A percentile compares a stretch with the other conserved stretches of the same genome.
These are phyloP conservation scores for Pythium phragmiticola DNA, from an alignment of 352 stramenopile genomes.

Conservation along the genomic window DNA sequence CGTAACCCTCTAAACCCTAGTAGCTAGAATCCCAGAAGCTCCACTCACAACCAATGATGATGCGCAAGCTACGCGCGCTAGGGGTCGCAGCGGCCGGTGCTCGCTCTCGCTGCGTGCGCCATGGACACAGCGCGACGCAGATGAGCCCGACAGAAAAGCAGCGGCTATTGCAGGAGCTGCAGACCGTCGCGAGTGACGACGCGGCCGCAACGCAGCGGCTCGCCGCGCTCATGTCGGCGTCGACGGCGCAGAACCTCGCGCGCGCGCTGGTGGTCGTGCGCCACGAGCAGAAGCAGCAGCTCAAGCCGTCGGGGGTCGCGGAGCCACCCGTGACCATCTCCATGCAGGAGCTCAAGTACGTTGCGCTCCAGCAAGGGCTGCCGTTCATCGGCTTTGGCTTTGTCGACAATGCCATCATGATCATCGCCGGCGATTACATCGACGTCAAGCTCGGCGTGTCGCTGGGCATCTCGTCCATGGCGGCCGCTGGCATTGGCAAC, in stretches of 20 bases:
- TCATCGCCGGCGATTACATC: slow-evolving; percentile 86
- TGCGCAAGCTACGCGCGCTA: neutral
- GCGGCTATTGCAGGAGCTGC: slow-evolving; percentile 42
- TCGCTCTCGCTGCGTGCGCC: neutral
- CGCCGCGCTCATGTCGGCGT: slow-evolving; percentile 42
- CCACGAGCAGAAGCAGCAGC: slow-evolving; percentile 16
- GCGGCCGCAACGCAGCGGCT: slow-evolving; percentile 34
- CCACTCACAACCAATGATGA: neutral
- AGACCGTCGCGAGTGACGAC: slow-evolving; percentile 30
- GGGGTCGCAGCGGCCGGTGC: neutral
- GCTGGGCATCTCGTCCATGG: slow-evolving; percentile 88
- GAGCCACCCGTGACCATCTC: slow-evolving; percentile 28
- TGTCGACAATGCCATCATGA: slow-evolving; percentile 97
- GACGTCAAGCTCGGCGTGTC: slow-evolving; percentile 78
- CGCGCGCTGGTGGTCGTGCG: slow-evolving; percentile 37
- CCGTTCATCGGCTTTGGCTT: slow-evolving; percentile 98
- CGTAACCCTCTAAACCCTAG: neutral
- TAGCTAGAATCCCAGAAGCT: neutral
- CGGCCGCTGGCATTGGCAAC: slow-evolving; percentile 83
- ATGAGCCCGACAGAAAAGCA: slow-evolving; percentile 32
- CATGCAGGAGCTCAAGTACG: slow-evolving; percentile 56
- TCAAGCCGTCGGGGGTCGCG: neutral
- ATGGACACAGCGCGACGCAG: slow-evolving; percentile 31
- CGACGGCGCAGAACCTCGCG: slow-evolving; percentile 51
- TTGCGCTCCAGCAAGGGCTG: slow-evolving; percentile 70